A percentile compares a stretch with the other conserved stretches of the same genome.
These are phyloP conservation scores for Ustilago sp. DNA, from an alignment of 1,284 basidiomycete species.

Conservation along the genomic window DNA sequence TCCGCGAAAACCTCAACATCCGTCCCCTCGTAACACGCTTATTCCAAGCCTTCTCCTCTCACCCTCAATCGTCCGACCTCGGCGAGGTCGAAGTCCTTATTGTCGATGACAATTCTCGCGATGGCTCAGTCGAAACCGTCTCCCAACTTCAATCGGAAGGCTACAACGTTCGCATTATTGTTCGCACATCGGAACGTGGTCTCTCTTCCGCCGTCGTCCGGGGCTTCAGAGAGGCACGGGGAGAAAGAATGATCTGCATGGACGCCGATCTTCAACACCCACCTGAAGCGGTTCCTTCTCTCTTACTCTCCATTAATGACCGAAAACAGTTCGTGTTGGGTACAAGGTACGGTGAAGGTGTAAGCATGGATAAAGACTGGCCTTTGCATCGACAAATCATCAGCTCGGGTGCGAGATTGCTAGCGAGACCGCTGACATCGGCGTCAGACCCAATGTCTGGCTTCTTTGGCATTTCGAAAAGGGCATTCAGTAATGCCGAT, in stretches of 20 bases:
- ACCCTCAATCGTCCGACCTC: constrained; percentile 25
- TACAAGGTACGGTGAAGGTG: constrained; percentile 72
- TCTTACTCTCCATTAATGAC: constrained; percentile 70
- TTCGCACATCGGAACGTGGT: constrained; percentile 71
- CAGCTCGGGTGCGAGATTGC: constrained; percentile 71
- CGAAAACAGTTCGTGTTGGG: constrained; percentile 71
- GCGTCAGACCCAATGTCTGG: constrained; percentile 73
- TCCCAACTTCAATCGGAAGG: constrained; percentile 58
- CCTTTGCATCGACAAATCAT: constrained; percentile 72
- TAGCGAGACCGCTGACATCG: constrained; percentile 71
- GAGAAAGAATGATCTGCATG: constrained; percentile 72
- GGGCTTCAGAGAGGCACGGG: constrained; percentile 71
- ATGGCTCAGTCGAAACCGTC: constrained; percentile 45
- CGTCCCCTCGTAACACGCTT: constrained; percentile 71
- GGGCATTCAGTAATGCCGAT: constrained; percentile 41
- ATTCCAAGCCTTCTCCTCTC: constrained; percentile 57
- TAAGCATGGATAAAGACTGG: constrained; percentile 72
- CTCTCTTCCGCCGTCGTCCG: constrained; percentile 72
- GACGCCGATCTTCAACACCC: constrained; percentile 73
- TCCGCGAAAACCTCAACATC: constrained; percentile 55
- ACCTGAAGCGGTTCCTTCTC: constrained; percentile 71
- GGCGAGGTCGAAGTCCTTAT: constrained; percentile 40
- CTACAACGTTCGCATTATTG: constrained; percentile 72
- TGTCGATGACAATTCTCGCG: constrained; percentile 53
- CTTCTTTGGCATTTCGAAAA: constrained; percentile 72